Evolutionary conservation across 768 basidiomycete genomes (phyloP).

Genomic region (Mycena epipterygia): DNA sequence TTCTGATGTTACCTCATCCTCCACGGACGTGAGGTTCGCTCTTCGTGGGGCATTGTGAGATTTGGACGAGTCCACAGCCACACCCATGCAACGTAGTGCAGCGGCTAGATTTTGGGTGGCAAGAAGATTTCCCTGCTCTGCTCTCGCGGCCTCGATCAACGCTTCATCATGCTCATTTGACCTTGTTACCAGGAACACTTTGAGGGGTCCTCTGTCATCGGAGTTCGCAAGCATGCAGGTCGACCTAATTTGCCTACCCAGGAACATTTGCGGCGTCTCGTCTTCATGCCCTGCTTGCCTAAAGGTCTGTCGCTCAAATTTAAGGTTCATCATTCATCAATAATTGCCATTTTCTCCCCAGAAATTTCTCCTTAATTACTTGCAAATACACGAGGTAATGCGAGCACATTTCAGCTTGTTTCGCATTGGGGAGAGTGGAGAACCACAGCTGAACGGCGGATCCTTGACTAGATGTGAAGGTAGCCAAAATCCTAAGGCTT

Average conservation of each 20-base stretch:
- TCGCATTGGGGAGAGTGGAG: not conserved
- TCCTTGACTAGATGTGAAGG: not conserved
- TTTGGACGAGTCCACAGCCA: too few species aligned
- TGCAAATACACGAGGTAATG: not conserved
- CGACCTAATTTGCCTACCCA: too few species aligned
- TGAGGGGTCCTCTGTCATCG: too few species aligned
- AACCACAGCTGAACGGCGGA: not conserved
- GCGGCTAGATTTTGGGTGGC: too few species aligned
- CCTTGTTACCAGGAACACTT: not conserved
- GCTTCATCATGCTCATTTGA: not conserved
- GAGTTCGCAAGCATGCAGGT: too few species aligned
- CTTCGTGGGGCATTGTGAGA: too few species aligned
- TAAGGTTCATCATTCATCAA: not conserved
- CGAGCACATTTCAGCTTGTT: not conserved
- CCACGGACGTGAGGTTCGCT: too few species aligned
- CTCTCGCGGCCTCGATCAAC: not conserved
- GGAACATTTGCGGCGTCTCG: too few species aligned
- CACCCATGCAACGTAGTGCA: too few species aligned
- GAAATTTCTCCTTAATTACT: not conserved
- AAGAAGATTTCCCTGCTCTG: not conserved
- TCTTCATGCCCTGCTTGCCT: conserved; percentile 4
- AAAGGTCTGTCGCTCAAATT: not conserved
- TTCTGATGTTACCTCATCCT: too few species aligned
- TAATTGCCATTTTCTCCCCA: conserved; percentile 1
- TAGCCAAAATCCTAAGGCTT: not conserved